Evolutionary conservation across 768 basidiomycete genomes (phyloP).

Genomic region (Amanita brunnescens): DNA sequence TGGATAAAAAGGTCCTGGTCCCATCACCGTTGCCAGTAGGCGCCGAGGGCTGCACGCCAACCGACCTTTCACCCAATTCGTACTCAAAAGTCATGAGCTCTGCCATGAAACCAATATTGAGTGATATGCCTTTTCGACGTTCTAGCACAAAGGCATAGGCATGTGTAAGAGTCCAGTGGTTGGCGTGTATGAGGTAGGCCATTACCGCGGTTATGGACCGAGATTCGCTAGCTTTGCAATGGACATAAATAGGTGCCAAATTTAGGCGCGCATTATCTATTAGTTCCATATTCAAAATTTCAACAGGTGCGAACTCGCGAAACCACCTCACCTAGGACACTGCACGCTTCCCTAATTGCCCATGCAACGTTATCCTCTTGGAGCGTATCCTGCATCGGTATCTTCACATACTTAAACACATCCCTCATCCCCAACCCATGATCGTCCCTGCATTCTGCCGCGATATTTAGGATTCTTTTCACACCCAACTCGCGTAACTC

Average conservation of each 20-base stretch:
- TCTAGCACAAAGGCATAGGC: conserved; percentile 92
- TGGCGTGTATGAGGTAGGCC: conserved; percentile 94
- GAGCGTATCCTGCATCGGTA: conserved; percentile 92
- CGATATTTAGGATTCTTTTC: conserved; percentile 84
- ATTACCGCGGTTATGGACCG: conserved; percentile 95
- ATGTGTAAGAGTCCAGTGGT: conserved; percentile 90
- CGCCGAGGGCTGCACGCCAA: conserved; percentile 48
- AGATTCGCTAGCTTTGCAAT: conserved; percentile 94
- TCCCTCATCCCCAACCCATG: conserved; percentile 58
- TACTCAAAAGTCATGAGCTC: conserved; percentile 98
- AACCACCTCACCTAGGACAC: conserved; percentile 63
- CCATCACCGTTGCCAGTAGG: conserved; percentile 12
- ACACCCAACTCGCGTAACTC: conserved; percentile 72
- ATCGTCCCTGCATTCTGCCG: conserved; percentile 82
- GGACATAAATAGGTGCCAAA: conserved; percentile 85
- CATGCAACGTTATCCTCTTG: conserved; percentile 84
- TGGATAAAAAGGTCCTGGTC: no score
- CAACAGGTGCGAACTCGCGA: no score
- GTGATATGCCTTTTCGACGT: conserved; percentile 88
- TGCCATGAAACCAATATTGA: conserved; percentile 95
- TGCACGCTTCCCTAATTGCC: conserved; percentile 79
- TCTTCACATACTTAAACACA: conserved; percentile 72
- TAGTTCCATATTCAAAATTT: neutral
- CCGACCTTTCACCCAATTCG: conserved; percentile 71
- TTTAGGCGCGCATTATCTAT: conserved; percentile 91